Base-by-base conservation (phyloP, 1,284 basidiomycete genomes). In the Pulveroboletus ridleyi region DNA sequence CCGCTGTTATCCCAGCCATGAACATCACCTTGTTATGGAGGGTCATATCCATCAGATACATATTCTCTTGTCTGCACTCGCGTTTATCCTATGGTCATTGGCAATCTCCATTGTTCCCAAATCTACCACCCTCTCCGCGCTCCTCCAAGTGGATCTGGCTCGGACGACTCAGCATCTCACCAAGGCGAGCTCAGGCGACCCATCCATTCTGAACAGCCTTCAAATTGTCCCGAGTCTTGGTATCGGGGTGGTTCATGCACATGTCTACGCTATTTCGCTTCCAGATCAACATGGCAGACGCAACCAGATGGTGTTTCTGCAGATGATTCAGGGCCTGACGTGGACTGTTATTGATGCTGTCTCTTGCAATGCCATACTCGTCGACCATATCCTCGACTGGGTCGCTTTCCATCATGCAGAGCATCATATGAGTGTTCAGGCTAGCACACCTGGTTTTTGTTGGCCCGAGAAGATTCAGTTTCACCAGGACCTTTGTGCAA, bases 311-410 rank as follows among this genome's bases (percentile, higher is more conserved):
- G 72, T 63, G 33, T 52, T 59, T 54, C 52, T 72, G 18, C 64
- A 66, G 35, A 61, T 55, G 33, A 60, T 46, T 20, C 71, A 65
- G 50, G 79, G 74, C 20, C 69, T 89, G 15, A 70, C 76, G 22
- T 90, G 87, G 86, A 80, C 79, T 3, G 84, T 88, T 69, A 64
- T 84, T n/a, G 80, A 86, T 62, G 88, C 86, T 15, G 72, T 81
- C 2, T 65, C 74, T 20, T 70, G 79, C 0, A 73, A 80, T 13
- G 76, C 82, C 42, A 64, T 75, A 3, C 62, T 81, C 10, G 77
- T 89, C 25, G 42, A 68, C 20, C 69, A 65, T 5, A 82, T 89
- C 41, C 61, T 84, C 64, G 68, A 78, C 25, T 79, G 79, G 68
- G 83, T 90, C 1, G 64, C 71, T 17, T 49, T 62, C 4, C 64